phyloP scores from a whole-genome alignment of 2,329 filamentous ascomycete genomes.

The Gnomoniopsis smithogilvyi region DNA sequence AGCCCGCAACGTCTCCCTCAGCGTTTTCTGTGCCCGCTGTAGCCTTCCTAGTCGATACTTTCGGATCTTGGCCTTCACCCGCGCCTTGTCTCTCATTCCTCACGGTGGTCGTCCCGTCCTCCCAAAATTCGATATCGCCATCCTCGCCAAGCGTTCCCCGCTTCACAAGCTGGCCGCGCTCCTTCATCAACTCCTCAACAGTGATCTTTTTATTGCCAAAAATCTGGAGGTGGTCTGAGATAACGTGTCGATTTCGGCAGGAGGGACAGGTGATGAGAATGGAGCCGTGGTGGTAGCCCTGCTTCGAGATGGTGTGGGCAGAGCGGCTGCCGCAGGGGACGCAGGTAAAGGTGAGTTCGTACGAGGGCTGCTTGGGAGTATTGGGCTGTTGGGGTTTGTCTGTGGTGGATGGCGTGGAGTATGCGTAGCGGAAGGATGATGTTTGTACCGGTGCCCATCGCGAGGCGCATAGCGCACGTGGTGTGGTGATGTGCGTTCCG shows the following conservation, averaged over 20 bases:
- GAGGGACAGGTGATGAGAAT: conserved; percentile 84
- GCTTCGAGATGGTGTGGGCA: conserved; percentile 84
- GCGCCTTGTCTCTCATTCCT: conserved; percentile 22
- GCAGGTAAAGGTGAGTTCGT: conserved; percentile 91
- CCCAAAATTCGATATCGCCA: conserved; percentile 92
- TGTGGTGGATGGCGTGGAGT: conserved; percentile 27
- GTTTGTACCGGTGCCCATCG: background rate
- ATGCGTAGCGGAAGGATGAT: conserved; percentile 21
- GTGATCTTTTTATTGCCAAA: conserved; percentile 70
- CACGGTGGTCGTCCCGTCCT: conserved; percentile 56
- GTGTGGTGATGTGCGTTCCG: background rate
- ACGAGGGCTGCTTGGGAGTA: conserved; percentile 57
- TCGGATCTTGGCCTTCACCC: conserved; percentile 16
- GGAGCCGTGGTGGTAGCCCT: conserved; percentile 89
- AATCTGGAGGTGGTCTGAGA: conserved; percentile 81
- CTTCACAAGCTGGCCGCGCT: conserved; percentile 72
- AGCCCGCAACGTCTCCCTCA: conserved; percentile 22
- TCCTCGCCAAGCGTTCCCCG: conserved; percentile 68
- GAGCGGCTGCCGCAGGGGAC: conserved; percentile 77
- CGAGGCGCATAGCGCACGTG: background rate
- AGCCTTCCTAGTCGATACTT: background rate
- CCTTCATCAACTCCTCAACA: conserved; percentile 72
- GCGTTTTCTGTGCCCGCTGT: background rate
- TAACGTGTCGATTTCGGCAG: conserved; percentile 86
- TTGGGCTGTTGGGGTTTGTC: conserved; percentile 24